Evolutionary conservation across 1,139 yeast genomes (phyloP), one percentile per base, ranked within the genome.

Genomic region (Suhomyces wounanorum): DNA sequence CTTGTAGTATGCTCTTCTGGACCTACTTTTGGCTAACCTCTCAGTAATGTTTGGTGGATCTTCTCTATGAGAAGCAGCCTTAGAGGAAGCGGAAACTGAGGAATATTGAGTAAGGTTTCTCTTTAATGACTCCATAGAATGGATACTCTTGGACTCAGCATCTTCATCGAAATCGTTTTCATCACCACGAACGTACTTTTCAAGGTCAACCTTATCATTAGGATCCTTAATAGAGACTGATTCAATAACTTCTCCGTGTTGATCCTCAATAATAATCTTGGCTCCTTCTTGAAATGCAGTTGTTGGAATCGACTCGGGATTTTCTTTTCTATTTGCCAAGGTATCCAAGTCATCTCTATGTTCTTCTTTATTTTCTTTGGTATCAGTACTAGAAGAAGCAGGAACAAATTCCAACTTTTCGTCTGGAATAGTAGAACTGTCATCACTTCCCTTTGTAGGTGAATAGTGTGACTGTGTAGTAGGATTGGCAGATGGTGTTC

Each of bases 201-300:
- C 42, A 26, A 28, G 16, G 35, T 25, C 33, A 13, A 21, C 25
- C 25, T 37, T 17, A 3, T 37, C 26, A 17, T 14, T 18, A 8
- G 33, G 33, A 2, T 50, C 47, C 37, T 55, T 59, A 42, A 64
- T 50, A 14, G 67, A 66, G 25, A 73, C 54, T 2, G 71, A 61
- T 56, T 82, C 83, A 44, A 92, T 62, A 40, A 90, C 56, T 62
- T 92, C 97, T 49, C 98, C 98, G 50, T 83, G 77, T 52, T 79
- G 81, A 67, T 90, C 95, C 64, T 92, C 99, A 53, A 92, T 75
- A 49, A 92, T 80, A 42, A 91, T 66, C 40, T 78, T 73, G 41
- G 73, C 62, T 26, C 96, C 96, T 62, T 89, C 96, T 53, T 82
- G 83, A 65, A 82, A 92, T 0, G 90, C 94, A 26, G 79, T 73